Conservation (phyloP, 2,329 filamentous ascomycete genomes). For the Alternaria panax region DNA sequence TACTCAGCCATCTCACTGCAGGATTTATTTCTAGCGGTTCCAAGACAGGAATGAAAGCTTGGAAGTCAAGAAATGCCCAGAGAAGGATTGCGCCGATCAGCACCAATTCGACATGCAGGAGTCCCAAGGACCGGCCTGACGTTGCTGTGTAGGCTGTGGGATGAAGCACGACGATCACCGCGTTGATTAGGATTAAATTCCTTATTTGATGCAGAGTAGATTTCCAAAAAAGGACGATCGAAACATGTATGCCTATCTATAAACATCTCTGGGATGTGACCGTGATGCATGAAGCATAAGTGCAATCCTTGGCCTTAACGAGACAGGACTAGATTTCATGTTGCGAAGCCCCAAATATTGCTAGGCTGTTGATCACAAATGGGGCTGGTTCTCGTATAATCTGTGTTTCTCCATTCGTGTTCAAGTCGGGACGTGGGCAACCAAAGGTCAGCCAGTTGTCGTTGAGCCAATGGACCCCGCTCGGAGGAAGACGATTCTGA, state of each 20-base stretch:
- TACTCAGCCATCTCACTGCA: slow-evolving; percentile 11
- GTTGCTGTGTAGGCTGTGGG: neutral
- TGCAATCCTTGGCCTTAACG: neutral
- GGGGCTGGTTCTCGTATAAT: neutral
- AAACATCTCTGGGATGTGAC: neutral
- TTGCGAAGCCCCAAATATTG: neutral
- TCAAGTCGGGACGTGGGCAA: neutral
- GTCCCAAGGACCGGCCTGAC: slow-evolving; percentile 14
- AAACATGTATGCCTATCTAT: neutral
- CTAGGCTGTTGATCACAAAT: neutral
- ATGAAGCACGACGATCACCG: slow-evolving; percentile 12
- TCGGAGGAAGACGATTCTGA: slow-evolving; percentile 1
- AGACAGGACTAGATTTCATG: neutral
- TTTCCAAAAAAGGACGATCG: slow-evolving; percentile 7
- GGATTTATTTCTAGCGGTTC: neutral
- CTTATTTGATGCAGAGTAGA: slow-evolving; percentile 1
- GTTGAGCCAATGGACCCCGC: slow-evolving; percentile 4
- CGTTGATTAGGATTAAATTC: slow-evolving; percentile 15
- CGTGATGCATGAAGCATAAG: slow-evolving; percentile 11
- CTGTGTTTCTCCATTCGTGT: neutral
- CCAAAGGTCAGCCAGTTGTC: neutral
- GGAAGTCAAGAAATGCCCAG: neutral
- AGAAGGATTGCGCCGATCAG: slow-evolving; percentile 5
- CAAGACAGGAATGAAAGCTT: neutral
- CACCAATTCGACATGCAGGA: neutral